Evolutionary conservation across 352 stramenopile species (phyloP), one percentile per base, ranked within the genome.

Genomic region (Blastocystis sp.): DNA sequence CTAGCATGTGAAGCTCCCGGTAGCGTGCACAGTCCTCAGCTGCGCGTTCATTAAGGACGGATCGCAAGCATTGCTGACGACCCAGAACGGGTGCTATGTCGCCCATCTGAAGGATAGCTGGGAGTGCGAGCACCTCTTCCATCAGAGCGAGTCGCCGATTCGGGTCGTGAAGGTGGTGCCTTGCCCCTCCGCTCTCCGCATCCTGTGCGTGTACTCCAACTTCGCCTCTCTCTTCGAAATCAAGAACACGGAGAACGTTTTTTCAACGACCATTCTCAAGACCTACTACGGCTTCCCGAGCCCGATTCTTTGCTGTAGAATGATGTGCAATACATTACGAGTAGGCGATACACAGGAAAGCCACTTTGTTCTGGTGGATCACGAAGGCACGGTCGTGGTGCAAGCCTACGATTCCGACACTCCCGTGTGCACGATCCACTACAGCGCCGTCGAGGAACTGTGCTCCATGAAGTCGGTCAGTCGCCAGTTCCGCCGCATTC

Each of bases 131-230:
- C 66, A 56, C 19, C 28, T 76, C n/a, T 76, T 76, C 48, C 66
- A 76, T 48, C 34, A 76, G n/a, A 40, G 14, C 19, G 52, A 56
- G 4, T 40, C 52, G 14, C 41, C 41, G n/a, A 40, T 45, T 76
- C 9, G 14, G 7, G 19, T 69, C 34, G 74, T 64, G 17, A 23
- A 17, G 17, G 53, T 70, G 74, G 66, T 84, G n/a, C 52, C 74
- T 21, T 69, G 23, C 28, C n/a, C 67, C 17, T n/a, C 5, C 19
- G 19, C 17, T 2, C 34, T 84, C 21, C 53, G 40, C 3, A 61
- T 84, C 11, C 56, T 84, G 19, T 84, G 74, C 61, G 34, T 84
- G 11, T 84, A 84, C 43, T 67, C 74, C 21, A 66, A 45, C 14
- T 84, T 69, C 28, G 65, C 48, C 69, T 56, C 52, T 2, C 21